Conservation (phyloP, 2,329 filamentous ascomycete genomes). For the Waltergamsia citrina region DNA sequence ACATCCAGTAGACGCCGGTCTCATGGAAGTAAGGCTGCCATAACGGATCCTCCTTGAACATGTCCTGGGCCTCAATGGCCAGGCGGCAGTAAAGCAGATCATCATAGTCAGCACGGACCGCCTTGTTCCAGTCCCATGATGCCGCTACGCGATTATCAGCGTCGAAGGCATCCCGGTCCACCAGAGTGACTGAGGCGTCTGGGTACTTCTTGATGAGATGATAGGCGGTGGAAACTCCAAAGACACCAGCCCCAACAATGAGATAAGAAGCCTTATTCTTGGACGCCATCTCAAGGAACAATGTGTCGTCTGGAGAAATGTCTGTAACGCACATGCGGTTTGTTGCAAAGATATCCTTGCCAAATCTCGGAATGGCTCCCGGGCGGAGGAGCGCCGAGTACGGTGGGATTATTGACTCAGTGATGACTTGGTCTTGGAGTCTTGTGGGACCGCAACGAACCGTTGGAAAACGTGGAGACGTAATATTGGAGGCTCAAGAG, state of each 20-base stretch:
- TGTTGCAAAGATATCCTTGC: too few species aligned
- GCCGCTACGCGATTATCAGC: constrained; percentile 43
- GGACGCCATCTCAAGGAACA: too few species aligned
- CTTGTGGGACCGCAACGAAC: too few species aligned
- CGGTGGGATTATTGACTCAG: too few species aligned
- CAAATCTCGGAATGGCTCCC: too few species aligned
- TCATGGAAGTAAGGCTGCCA: constrained; percentile 49
- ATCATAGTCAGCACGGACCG: constrained; percentile 60
- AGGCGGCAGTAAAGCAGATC: constrained; percentile 54
- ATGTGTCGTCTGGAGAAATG: too few species aligned
- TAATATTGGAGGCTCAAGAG: too few species aligned
- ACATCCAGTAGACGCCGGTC: constrained; percentile 50
- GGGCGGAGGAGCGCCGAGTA: too few species aligned
- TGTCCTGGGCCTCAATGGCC: constrained; percentile 54
- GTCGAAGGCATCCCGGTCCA: constrained; percentile 46
- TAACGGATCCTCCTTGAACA: constrained; percentile 48
- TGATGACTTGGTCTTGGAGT: too few species aligned
- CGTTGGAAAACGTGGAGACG: too few species aligned
- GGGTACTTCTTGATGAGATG: constrained; percentile 44
- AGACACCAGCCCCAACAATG: constrained; percentile 56
- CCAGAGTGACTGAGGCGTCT: constrained; percentile 39
- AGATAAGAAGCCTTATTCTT: constrained; percentile 42
- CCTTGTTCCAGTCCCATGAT: constrained; percentile 67
- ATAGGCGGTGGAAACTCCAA: constrained; percentile 57
- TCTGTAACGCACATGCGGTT: too few species aligned